Evolutionary conservation across 2,329 filamentous ascomycete species (phyloP), one percentile per base, ranked within the genome.

Genomic region (Triangularia setosa): DNA sequence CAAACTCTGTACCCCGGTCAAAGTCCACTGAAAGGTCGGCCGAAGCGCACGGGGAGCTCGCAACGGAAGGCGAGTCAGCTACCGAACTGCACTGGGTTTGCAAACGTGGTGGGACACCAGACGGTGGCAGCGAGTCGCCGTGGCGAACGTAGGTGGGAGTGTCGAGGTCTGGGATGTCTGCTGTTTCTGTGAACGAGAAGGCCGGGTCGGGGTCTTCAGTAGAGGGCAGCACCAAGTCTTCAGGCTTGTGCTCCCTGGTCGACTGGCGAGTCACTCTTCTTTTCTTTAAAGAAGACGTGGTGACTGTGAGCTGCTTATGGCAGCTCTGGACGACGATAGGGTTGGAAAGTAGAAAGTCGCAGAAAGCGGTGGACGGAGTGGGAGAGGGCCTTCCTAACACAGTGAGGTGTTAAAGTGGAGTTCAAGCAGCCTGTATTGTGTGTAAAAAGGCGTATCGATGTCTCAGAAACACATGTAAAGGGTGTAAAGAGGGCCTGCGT

Each of bases 281-380:
- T 86, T 89, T 89, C 86, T 89, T 89, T 83, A 80, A 82, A 81
- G 85, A 88, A 86, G 86, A 88, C 87, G 87, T 89, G 78, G 83
- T 89, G 87, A 84, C 81, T 76, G 82, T 79, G 87, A 89, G 87
- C 87, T 88, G 86, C 86, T 76, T 76, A 71, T 72, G 25, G 84
- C 84, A 87, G 84, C 84, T 87, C 84, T 71, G 68, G 70, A 57
- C 62, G 55, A 64, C 58, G 64, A 60, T 28, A 52, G 25, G 52
- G 57, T 62, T 56, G 33, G 27, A 11, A 58, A 59, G 64, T 52
- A 60, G 64, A 59, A 64, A 61, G 61, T 67, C 67, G 61, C 62
- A 64, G 58, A 60, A 65, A 63, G 55, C 56, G 61, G 68, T 58
- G 52, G 61, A 63, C 56, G 66, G 40, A 33, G 30, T 14, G 60